Percentiles rank a stretch among this genome's conserved stretches.
Evolutionary conservation across 116 monocot species (phyloP).

Genomic region (Trichopus zeylanicus): DNA sequence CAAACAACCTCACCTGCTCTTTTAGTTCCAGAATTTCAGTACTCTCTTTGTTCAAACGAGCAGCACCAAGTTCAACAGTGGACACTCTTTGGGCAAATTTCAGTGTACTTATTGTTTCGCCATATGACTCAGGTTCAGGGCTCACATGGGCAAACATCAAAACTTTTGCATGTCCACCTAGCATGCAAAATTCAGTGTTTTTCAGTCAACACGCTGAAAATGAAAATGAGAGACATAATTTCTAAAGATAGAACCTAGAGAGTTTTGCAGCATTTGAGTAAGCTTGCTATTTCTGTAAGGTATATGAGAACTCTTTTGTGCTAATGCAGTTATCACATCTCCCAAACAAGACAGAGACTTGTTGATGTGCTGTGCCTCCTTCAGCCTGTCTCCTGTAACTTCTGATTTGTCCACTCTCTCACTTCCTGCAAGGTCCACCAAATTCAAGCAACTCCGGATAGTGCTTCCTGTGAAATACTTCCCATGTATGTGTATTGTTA

Average conservation of each 20-base stretch:
- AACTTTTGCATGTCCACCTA: constrained; percentile 89
- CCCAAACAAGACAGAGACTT: constrained; percentile 90
- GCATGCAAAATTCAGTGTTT: background rate
- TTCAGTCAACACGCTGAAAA: too few species aligned
- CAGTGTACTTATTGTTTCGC: constrained; percentile 74
- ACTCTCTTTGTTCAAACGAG: constrained; percentile 67
- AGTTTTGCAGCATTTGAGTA: constrained; percentile 72
- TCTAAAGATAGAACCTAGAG: constrained; percentile 46
- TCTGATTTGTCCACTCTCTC: constrained; percentile 88
- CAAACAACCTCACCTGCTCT: constrained; percentile 44
- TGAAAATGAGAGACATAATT: too few species aligned
- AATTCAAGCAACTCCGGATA: constrained; percentile 58
- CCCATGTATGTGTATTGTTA: constrained; percentile 76
- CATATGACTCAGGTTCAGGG: constrained; percentile 63
- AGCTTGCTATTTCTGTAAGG: constrained; percentile 97
- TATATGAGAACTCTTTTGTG: constrained; percentile 83
- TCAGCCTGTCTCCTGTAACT: constrained; percentile 76
- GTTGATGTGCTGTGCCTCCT: constrained; percentile 94
- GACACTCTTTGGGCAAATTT: constrained; percentile 92
- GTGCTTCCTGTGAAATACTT: constrained; percentile 45
- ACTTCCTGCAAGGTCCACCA: constrained; percentile 94
- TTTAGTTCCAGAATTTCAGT: constrained; percentile 59
- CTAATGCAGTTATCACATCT: constrained; percentile 76
- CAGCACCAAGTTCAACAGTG: constrained; percentile 75
- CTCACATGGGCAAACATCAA: constrained; percentile 92